Conservation (phyloP, 2,329 filamentous ascomycete genomes). For the Sarocladium oryzae region DNA sequence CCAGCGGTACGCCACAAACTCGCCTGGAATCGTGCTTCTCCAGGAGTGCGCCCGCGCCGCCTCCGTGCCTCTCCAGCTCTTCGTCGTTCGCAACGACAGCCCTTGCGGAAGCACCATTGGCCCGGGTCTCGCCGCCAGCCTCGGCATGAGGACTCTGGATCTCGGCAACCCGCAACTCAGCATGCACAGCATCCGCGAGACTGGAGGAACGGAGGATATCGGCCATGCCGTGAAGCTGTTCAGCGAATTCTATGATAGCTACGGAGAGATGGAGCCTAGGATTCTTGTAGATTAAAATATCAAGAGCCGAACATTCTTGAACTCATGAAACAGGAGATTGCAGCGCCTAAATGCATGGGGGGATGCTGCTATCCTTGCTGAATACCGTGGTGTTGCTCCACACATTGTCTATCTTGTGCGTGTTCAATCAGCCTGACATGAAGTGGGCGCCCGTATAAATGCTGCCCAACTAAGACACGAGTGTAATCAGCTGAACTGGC, state of each 20-base stretch:
- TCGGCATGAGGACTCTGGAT: slow-evolving; percentile 86
- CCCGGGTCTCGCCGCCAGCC: slow-evolving; percentile 83
- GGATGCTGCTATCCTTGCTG: too few species aligned
- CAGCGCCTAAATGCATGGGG: too few species aligned
- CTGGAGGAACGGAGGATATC: slow-evolving; percentile 80
- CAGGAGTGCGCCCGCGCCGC: slow-evolving; percentile 74
- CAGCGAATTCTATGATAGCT: slow-evolving; percentile 78
- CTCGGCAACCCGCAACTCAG: slow-evolving; percentile 89
- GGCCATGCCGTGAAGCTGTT: slow-evolving; percentile 82
- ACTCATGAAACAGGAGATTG: too few species aligned
- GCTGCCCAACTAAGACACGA: too few species aligned
- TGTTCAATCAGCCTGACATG: too few species aligned
- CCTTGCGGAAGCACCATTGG: slow-evolving; percentile 95
- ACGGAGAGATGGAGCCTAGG: slow-evolving; percentile 72
- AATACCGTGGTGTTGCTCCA: too few species aligned
- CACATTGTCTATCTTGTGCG: too few species aligned
- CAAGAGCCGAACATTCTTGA: too few species aligned
- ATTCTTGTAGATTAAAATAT: slow-evolving; percentile 71
- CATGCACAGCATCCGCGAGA: slow-evolving; percentile 97
- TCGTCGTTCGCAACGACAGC: slow-evolving; percentile 93
- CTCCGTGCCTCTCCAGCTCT: slow-evolving; percentile 84
- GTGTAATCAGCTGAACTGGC: too few species aligned
- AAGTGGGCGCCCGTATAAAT: too few species aligned
- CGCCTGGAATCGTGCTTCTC: slow-evolving; percentile 85
- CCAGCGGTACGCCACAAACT: slow-evolving; percentile 93